Base-by-base conservation (phyloP, 2,329 filamentous ascomycete genomes). In the Scolecobasidium constrictum region DNA sequence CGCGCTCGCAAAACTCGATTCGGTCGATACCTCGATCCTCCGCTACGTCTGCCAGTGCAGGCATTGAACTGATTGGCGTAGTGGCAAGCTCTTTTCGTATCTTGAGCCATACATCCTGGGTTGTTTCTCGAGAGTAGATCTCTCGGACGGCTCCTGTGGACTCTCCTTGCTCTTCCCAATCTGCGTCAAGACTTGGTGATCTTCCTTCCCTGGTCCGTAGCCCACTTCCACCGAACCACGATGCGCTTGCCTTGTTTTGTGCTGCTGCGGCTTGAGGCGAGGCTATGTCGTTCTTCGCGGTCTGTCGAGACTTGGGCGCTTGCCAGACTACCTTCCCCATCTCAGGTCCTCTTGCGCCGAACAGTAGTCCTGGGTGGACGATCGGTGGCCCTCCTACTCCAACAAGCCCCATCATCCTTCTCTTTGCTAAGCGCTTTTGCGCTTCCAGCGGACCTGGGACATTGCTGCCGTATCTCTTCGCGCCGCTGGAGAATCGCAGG, bases 371-470 rank as follows among this genome's bases (percentile, higher is more conserved):
- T 6, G 23, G 9, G n/a, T 44, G 35, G 13, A 44, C 19, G 16
- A 41, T 39, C 9, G 21, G 36, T 35, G 33, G 23, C 18, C 22
- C 39, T 11, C 54, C 54, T 35, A 56, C 45, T 15, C 61, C 56
- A 23, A 68, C 66, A 9, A 70, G 52, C 15, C 62, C 65, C 41
- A 65, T 72, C 61, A 78, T 77, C 42, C 69, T 66, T 43, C 77
- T 65, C 56, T 68, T 77, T 3, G 72, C 63, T 36, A 70, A 61
- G 41, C 77, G 64, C 53, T 68, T 66, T 47, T 71, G 68, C 36
- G 76, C 75, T 58, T 81, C 77, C 61, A 80, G 62, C 53, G 77
- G 77, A 2, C 77, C 77, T 9, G 77, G 77, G 3, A 77, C 71
- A 49, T 68, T 67, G 62, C 75, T 78, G 50, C 72, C 75, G 68